A percentile compares a stretch with the other conserved stretches of the same genome.
These are phyloP conservation scores for Clavariopsis aquatica DNA, from an alignment of 495 filamentous ascomycete species.

Conservation along the genomic window DNA sequence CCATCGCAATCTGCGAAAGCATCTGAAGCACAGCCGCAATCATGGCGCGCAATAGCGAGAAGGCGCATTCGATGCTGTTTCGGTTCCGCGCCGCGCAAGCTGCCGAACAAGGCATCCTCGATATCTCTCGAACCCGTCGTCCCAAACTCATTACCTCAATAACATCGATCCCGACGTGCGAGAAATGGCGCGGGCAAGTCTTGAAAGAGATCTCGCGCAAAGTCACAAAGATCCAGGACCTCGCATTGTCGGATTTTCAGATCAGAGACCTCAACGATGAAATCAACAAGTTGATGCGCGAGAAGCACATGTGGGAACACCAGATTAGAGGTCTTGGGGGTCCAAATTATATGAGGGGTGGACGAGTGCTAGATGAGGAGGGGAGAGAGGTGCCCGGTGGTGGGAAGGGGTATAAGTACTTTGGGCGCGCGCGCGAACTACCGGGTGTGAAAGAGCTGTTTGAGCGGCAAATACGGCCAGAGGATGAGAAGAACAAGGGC, in stretches of 20 bases:
- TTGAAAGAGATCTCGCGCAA: slow-evolving; percentile 97
- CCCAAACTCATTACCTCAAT: slow-evolving; percentile 87
- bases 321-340: slow-evolving; percentile 92
- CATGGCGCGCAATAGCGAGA: slow-evolving; percentile 86
- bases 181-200: slow-evolving; percentile 98
- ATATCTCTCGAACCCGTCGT: slow-evolving; percentile 83
- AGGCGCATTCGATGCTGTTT: slow-evolving; percentile 99
- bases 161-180: slow-evolving; percentile 79
- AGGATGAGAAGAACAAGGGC: slow-evolving; percentile 54
- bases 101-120: slow-evolving; percentile 92
- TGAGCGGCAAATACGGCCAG: slow-evolving; percentile 68
- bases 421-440: slow-evolving; percentile 84
- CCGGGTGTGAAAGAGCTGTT: slow-evolving; percentile 98
- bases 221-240: slow-evolving; percentile 91
- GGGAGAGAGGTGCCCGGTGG: slow-evolving; percentile 87
- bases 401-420: slow-evolving; percentile 89
- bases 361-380: slow-evolving; percentile 85
- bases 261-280: slow-evolving; percentile 98
- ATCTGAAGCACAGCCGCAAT: slow-evolving; percentile 15
- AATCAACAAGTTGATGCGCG: slow-evolving; percentile 97
- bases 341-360: slow-evolving; percentile 96
- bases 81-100: slow-evolving; percentile 98
- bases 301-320: slow-evolving; percentile 98
- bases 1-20: neutral
- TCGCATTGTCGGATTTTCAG: slow-evolving; percentile 86